Percentiles rank a stretch among this genome's conserved stretches.
phyloP scores from a whole-genome alignment of 179 eudicot species.

The Corrigiola litoralis region DNA sequence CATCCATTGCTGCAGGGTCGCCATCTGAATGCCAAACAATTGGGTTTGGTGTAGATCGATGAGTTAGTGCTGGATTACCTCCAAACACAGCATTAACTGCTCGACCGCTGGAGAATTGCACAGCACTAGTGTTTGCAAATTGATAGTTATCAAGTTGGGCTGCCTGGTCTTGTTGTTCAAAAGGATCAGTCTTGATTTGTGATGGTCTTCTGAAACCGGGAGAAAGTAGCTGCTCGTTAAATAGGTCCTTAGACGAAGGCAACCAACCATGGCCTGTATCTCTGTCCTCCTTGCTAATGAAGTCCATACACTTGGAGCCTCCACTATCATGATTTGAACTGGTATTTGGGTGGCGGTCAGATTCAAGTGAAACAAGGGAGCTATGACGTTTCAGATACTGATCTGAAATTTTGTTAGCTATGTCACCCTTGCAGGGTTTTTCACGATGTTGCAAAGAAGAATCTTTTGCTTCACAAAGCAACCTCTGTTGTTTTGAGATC shows the following conservation, averaged over 20 bases:
- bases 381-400: constrained; percentile 42
- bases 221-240: constrained; percentile 40
- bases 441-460: constrained; percentile 29
- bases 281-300: constrained; percentile 47
- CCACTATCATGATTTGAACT: constrained; percentile 56
- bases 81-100: constrained; percentile 27
- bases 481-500: constrained; percentile 32
- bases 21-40: constrained; percentile 73
- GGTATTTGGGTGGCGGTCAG: constrained; percentile 36
- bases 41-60: constrained; percentile 34
- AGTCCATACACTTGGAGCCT: constrained; percentile 47
- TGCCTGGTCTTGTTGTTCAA: constrained; percentile 36
- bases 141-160: constrained; percentile 39
- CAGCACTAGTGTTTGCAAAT: constrained; percentile 30
- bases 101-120: constrained; percentile 33
- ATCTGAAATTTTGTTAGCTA: constrained; percentile 35
- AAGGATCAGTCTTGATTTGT: constrained; percentile 43
- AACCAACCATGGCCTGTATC: constrained; percentile 46
- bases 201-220: constrained; percentile 54
- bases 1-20: constrained; percentile 77
- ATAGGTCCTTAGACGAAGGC: constrained; percentile 52
- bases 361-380: constrained; percentile 38
- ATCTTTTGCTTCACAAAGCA: constrained; percentile 41
- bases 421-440: constrained; percentile 31
- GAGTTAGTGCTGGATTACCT: constrained; percentile 35